These are phyloP conservation scores for Dendrostoma leiphaemia DNA, from an alignment of 2,329 filamentous ascomycete species.

Conservation along the genomic window DNA sequence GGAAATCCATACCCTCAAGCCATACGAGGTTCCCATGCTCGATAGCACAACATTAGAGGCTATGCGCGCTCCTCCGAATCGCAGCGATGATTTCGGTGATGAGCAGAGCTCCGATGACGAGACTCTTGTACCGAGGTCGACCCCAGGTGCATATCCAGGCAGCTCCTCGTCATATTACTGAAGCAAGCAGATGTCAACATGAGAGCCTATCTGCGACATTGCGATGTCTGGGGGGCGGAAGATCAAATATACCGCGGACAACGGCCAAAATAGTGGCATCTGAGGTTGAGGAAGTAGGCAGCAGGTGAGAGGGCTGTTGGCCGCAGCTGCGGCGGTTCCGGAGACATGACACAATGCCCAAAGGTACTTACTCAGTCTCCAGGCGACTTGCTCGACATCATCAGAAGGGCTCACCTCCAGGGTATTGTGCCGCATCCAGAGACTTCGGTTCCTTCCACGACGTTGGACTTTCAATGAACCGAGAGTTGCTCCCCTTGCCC, in stretches of 20 bases:
- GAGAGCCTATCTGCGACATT: background rate
- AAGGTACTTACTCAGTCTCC: no score
- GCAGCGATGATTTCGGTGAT: slow-evolving; percentile 38
- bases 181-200: background rate
- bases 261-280: background rate
- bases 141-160: slow-evolving; percentile 13
- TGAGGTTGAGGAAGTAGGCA: no score
- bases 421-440: background rate
- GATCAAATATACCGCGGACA: background rate
- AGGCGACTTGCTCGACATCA: background rate
- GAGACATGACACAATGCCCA: no score
- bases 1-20: slow-evolving; percentile 74
- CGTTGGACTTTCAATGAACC: no score
- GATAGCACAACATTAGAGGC: slow-evolving; percentile 63
- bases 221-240: background rate
- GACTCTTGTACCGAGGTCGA: slow-evolving; percentile 21
- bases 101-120: slow-evolving; percentile 43
- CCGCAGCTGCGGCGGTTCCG: no score
- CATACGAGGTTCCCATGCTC: slow-evolving; percentile 64
- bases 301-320: background rate
- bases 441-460: background rate
- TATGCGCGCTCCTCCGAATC: slow-evolving; percentile 55
- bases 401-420: background rate
- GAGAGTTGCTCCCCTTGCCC: background rate
- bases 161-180: slow-evolving; percentile 20